Base-by-base conservation (phyloP, 495 filamentous ascomycete genomes). In the Elasticomyces elasticus region DNA sequence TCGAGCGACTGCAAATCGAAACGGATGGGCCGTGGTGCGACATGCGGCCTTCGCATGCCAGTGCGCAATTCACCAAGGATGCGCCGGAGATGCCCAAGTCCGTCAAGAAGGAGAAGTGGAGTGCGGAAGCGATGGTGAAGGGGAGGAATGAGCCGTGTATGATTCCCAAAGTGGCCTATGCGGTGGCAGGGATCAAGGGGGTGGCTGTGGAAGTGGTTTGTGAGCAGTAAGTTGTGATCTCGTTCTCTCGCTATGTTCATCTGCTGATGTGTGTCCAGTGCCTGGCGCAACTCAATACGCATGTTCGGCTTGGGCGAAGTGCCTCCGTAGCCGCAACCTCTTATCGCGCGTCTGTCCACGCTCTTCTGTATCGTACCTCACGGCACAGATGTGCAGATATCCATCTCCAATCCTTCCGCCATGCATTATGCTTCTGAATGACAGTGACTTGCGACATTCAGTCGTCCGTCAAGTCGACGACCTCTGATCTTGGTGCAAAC, bases 31-130 rank as follows among this genome's bases (percentile, higher is more conserved):
- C 89, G 26, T 96, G 90, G 89, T 85, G 82, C 59, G 82, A 85
- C 63, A 80, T 85, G 17, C 68, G 82, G 31, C 77, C 79, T 0
- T 78, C 70, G 23, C 83, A 86, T 64, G 81, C 80, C 47, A 78
- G 80, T 15, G 79, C 75, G 61, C 74, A 75, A 63, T 78, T 72
- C 52, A 59, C 84, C 48, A 71, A 73, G 54, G 64, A 68, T 37
- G 64, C 60, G 20, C 67, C 66, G 9, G 52, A 56, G 33, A 49
- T 66, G 30, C 65, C 73, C 53, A 72, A 72, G 56, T 56, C 71
- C 15, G 82, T 95, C 33, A 96, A 95, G 74, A 96, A 96, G 68
- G 92, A 98, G 69, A 94, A 84, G 68, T 98, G 85, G 80, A 77
- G 77, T 38, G 79, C 86, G 64, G 89, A 87, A 0, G 67, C 68